Evolutionary conservation across 2,329 filamentous ascomycete species (phyloP).

Genomic region (Xylaria digitata): DNA sequence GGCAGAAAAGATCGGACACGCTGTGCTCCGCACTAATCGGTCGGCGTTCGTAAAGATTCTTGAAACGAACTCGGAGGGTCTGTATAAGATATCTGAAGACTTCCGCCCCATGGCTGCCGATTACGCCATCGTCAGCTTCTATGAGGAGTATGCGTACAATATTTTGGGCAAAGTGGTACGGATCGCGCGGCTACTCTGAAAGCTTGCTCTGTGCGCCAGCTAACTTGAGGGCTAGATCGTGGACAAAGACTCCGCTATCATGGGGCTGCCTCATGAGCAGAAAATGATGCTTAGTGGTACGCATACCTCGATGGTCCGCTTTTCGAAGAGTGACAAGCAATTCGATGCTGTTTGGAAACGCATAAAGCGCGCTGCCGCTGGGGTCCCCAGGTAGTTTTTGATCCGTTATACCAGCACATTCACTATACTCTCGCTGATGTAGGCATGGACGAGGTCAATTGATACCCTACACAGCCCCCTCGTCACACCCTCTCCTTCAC

Average conservation of each 20-base stretch:
- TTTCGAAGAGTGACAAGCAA: slow-evolving; percentile 8
- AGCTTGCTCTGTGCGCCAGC: background rate
- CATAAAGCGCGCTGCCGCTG: background rate
- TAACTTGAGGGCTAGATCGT: slow-evolving; percentile 16
- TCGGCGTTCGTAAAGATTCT: background rate
- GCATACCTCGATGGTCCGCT: slow-evolving; percentile 25
- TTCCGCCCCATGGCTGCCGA: slow-evolving; percentile 2
- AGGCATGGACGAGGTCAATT: too few species aligned
- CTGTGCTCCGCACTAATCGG: background rate
- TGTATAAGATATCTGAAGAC: slow-evolving; percentile 17
- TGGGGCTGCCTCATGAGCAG: slow-evolving; percentile 19
- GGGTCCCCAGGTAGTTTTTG: too few species aligned
- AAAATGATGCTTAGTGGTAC: slow-evolving; percentile 24
- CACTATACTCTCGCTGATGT: too few species aligned
- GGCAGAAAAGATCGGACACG: background rate
- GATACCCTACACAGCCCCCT: too few species aligned
- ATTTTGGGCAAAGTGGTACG: slow-evolving; percentile 21
- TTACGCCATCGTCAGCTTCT: slow-evolving; percentile 21
- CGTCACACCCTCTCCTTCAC: too few species aligned
- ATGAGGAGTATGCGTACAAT: slow-evolving; percentile 12
- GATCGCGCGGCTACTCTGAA: background rate
- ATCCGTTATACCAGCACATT: too few species aligned
- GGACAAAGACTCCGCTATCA: slow-evolving; percentile 21
- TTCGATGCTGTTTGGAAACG: slow-evolving; percentile 23
- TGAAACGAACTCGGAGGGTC: background rate